Base-by-base conservation (phyloP, 2,329 filamentous ascomycete genomes). In the Aspergillus novoparasiticus region DNA sequence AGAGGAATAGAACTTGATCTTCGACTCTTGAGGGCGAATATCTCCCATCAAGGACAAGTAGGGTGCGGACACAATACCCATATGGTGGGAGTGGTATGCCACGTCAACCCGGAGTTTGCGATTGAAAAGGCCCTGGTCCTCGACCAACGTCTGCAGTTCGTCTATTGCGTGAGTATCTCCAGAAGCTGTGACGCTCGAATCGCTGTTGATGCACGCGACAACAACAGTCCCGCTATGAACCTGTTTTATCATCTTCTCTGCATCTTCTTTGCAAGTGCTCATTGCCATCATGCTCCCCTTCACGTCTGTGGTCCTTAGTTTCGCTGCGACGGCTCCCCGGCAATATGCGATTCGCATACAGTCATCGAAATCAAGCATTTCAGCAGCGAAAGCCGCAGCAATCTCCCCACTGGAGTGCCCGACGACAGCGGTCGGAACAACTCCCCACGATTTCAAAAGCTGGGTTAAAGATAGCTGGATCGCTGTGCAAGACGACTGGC, bases 331-430 rank as follows among this genome's bases (percentile, higher is more conserved):
- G 1, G 26, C 43, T 36, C 64, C 63, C 6, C 66, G 56, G 8
- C 58, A 59, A 41, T 65, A 69, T 21, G 62, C 62, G 5, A 64
- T 46, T 2, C 34, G 41, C 16, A 65, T 57, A 10, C 59, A 64
- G 16, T 63, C 58, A 12, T 61, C 30, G 11, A 54, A 26, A 10
- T 59, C 61, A 6, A 78, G n/a, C 3, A 63, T 54, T 2, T 74
- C 77, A 6, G 79, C 72, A 2, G 82, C 80, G 62, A 84, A 34
- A 11, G 10, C 10, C 32, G 32, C 32, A 12, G 32, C 32, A 34
- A 34, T 83, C 62, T 85, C 83, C 26, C 83, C 83, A 59, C 75
- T 79, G 0, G 81, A 83, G 65, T 85, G 83, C 0, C 83, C 82
- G 2, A 78, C 71, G 0, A 83, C 80, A 6, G 74, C 75, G 0